Percentiles rank a stretch among this genome's conserved stretches.
These are phyloP conservation scores for Avena atlantica DNA, from an alignment of 176 grass and related monocot genomes.

Conservation along the genomic window DNA sequence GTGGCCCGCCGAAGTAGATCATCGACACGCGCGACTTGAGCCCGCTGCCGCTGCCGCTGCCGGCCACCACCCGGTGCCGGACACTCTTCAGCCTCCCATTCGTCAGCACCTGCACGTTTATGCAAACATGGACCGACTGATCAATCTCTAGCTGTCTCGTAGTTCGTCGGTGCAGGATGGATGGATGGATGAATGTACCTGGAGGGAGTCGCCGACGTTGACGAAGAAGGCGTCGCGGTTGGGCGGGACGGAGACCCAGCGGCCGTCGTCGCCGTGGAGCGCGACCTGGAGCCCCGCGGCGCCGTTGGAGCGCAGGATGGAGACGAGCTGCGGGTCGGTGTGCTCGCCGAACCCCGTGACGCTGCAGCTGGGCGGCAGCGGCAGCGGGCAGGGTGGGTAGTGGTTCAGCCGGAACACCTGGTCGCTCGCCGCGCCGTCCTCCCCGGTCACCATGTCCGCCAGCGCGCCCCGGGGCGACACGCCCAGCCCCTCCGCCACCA, in stretches of 20 bases:
- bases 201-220: slow-evolving; percentile 82
- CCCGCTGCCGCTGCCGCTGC: slow-evolving; percentile 5
- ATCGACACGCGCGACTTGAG: slow-evolving; percentile 73
- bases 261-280: slow-evolving; percentile 59
- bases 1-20: slow-evolving; percentile 87
- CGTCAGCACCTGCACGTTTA: slow-evolving; percentile 57
- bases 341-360: slow-evolving; percentile 88
- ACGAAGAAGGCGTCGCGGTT: slow-evolving; percentile 77
- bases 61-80: slow-evolving; percentile 72
- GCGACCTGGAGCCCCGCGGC: slow-evolving; percentile 70
- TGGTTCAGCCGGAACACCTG: slow-evolving; percentile 82
- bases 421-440: slow-evolving; percentile 49
- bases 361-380: slow-evolving; percentile 51
- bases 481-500: slow-evolving; percentile 67
- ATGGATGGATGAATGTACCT: slow-evolving; percentile 42
- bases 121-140: not conserved
- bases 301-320: slow-evolving; percentile 74
- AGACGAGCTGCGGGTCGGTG: slow-evolving; percentile 90
- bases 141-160: not conserved
- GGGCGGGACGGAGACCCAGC: slow-evolving; percentile 74
- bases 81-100: slow-evolving; percentile 84
- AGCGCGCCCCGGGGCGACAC: slow-evolving; percentile 54
- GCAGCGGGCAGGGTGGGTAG: slow-evolving; percentile 78
- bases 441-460: slow-evolving; percentile 38
- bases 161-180: not conserved